Conservation (phyloP, 1,284 basidiomycete species). For the Ganoderma lucidum region DNA sequence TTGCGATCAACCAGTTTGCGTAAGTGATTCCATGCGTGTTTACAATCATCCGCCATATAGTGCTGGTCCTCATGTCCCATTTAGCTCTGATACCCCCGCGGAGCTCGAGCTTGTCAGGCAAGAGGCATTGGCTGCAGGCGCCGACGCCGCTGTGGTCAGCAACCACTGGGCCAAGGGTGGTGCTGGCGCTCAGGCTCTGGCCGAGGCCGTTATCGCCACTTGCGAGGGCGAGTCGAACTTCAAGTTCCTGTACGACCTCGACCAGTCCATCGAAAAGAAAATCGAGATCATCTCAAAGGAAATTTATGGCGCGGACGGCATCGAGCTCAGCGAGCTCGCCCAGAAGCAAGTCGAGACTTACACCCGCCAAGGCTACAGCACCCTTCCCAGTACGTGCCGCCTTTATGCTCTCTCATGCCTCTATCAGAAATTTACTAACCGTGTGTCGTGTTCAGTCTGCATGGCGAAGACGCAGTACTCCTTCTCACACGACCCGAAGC, state of each 20-base stretch:
- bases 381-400: slow-evolving; percentile 75
- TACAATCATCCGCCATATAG: too few relatives aligned
- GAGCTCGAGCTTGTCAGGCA: slow-evolving; percentile 90
- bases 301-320: slow-evolving; percentile 92
- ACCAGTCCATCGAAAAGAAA: slow-evolving; percentile 87
- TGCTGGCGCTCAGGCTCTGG: slow-evolving; percentile 86
- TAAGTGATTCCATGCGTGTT: slow-evolving; percentile 50
- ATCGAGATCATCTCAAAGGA: slow-evolving; percentile 88
- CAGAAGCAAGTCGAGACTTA: slow-evolving; percentile 91
- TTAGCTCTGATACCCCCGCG: slow-evolving; percentile 88
- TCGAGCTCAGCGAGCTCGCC: slow-evolving; percentile 85
- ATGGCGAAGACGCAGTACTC: slow-evolving; percentile 99
- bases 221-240: slow-evolving; percentile 88
- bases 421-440: slow-evolving; percentile 3
- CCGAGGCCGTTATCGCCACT: slow-evolving; percentile 85
- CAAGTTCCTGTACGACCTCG: slow-evolving; percentile 91
- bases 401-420: background rate
- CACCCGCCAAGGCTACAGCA: slow-evolving; percentile 87
- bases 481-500: slow-evolving; percentile 93
- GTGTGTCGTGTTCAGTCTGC: slow-evolving; percentile 66
- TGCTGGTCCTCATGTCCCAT: background rate
- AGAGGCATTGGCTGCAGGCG: slow-evolving; percentile 85
- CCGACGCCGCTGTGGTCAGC: slow-evolving; percentile 94
- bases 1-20: slow-evolving; percentile 96
- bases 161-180: slow-evolving; percentile 98